Evolutionary conservation across 495 filamentous ascomycete genomes (phyloP).

Genomic region (Penicillium argentinense): DNA sequence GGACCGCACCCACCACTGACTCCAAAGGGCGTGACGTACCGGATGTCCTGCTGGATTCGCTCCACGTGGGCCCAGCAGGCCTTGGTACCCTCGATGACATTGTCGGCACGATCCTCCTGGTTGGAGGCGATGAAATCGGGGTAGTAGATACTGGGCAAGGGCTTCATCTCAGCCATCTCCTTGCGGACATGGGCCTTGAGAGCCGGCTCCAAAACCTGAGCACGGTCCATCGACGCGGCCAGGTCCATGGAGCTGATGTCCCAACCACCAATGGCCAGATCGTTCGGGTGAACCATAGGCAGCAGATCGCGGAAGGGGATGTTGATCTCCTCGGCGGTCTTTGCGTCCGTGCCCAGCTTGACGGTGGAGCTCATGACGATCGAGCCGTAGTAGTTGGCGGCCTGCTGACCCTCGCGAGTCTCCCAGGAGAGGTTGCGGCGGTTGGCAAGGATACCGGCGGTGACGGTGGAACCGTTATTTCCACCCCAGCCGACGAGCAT

Average conservation of each 20-base stretch:
- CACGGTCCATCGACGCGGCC: conserved; percentile 92
- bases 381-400: conserved; percentile 97
- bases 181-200: conserved; percentile 87
- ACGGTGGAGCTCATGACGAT: conserved; percentile 95
- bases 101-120: conserved; percentile 96
- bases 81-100: conserved; percentile 79
- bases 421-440: conserved; percentile 85
- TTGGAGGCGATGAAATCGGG: conserved; percentile 99
- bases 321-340: conserved; percentile 88
- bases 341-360: conserved; percentile 87
- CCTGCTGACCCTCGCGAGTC: conserved; percentile 80
- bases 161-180: conserved; percentile 87
- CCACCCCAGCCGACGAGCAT: conserved; percentile 99
- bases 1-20: no score
- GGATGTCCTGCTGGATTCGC: conserved; percentile 91
- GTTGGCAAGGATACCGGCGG: conserved; percentile 96
- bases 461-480: conserved; percentile 97
- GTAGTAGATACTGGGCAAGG: conserved; percentile 95
- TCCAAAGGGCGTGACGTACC: no score
- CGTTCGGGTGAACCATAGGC: conserved; percentile 97
- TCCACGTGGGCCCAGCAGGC: conserved; percentile 85
- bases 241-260: conserved; percentile 91
- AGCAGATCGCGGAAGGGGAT: conserved; percentile 92
- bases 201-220: conserved; percentile 87
- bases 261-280: conserved; percentile 94